Percentiles rank a stretch among this genome's conserved stretches.
Conservation (phyloP, 345 rosid species). For the Rhizophora apiculata region DNA sequence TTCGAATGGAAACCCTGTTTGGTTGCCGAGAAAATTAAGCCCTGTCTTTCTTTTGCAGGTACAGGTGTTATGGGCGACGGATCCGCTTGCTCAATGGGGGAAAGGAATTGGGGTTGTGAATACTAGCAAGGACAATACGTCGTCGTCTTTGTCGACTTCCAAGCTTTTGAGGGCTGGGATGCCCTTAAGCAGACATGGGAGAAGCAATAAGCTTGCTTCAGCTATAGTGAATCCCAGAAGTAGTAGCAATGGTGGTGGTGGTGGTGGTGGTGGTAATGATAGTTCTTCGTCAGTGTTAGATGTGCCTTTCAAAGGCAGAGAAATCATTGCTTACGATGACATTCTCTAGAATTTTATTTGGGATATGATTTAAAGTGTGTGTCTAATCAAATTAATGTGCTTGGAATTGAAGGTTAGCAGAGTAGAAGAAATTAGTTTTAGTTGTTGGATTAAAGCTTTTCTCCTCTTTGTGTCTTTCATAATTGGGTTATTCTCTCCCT, state of each 20-base stretch:
- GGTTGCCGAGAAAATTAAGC: neutral
- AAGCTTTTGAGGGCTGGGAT: conserved; percentile 66
- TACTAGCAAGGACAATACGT: conserved; percentile 27
- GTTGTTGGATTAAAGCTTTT: neutral
- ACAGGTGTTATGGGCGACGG: conserved; percentile 72
- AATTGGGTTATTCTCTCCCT: neutral
- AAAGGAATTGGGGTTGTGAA: conserved; percentile 51
- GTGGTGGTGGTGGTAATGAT: neutral
- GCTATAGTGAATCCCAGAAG: conserved; percentile 59
- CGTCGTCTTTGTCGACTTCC: conserved; percentile 37
- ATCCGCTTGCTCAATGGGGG: conserved; percentile 69
- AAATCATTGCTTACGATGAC: conserved; percentile 74
- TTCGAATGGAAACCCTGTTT: neutral
- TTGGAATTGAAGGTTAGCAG: conserved; percentile 6
- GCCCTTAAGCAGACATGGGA: conserved; percentile 73
- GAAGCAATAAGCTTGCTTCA: conserved; percentile 68
- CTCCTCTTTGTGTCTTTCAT: neutral
- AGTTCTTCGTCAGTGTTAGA: conserved; percentile 25
- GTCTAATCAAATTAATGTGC: neutral
- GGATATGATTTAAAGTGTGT: neutral
- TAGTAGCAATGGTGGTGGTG: neutral
- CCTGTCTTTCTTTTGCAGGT: conserved; percentile 39
- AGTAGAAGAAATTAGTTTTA: conserved; percentile 9
- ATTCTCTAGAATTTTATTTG: conserved; percentile 35
- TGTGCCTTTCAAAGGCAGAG: conserved; percentile 54